These are phyloP conservation scores for Penicillium oxalicum DNA, from an alignment of 2,329 filamentous ascomycete species.

Conservation along the genomic window DNA sequence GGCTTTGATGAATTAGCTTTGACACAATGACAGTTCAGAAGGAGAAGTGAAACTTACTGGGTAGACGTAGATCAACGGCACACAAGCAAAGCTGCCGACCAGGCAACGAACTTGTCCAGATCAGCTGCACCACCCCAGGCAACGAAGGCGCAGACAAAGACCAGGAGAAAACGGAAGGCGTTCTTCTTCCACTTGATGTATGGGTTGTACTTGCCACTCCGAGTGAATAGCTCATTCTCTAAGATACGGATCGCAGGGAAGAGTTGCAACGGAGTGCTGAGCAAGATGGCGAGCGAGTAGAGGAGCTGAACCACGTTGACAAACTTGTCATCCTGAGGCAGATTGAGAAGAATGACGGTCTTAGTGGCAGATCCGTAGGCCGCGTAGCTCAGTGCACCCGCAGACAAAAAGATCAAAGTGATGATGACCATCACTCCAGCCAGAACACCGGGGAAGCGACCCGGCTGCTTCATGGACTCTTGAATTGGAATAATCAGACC, in stretches of 20 bases:
- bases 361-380: conserved; percentile 93
- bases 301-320: conserved; percentile 96
- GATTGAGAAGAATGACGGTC: conserved; percentile 91
- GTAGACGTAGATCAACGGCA: conserved; percentile 95
- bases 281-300: conserved; percentile 93
- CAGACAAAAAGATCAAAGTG: conserved; percentile 80
- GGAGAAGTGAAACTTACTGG: conserved; percentile 60
- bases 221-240: conserved; percentile 87
- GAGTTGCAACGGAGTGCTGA: conserved; percentile 92
- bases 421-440: conserved; percentile 92
- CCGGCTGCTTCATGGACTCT: conserved; percentile 87
- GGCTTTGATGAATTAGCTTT: conserved; percentile 52
- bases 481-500: conserved; percentile 97
- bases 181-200: conserved; percentile 99
- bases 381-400: conserved; percentile 90
- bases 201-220: conserved; percentile 94
- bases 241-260: conserved; percentile 97
- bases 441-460: conserved; percentile 85
- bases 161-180: conserved; percentile 86
- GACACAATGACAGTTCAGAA: neutral
- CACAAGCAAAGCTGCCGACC: conserved; percentile 95
- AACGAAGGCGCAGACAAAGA: conserved; percentile 76
- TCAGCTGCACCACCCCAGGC: conserved; percentile 91
- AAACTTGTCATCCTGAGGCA: conserved; percentile 90
- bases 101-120: conserved; percentile 95